These are phyloP conservation scores for Ganoderma boninense DNA, from an alignment of 1,284 basidiomycete species.

Conservation along the genomic window DNA sequence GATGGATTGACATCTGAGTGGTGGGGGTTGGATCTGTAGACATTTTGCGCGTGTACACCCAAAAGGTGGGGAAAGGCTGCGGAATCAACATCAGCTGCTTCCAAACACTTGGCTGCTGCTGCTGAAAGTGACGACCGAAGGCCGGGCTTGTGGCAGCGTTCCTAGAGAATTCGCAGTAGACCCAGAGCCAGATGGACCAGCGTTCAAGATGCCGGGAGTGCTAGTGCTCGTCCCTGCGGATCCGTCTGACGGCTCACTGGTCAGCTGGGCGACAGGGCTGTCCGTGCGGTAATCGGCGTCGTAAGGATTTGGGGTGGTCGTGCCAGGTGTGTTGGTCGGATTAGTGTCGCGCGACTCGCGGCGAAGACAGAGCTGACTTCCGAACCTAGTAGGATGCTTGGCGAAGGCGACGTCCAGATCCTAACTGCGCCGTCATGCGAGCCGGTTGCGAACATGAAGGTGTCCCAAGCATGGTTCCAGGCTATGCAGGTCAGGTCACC, in stretches of 20 bases:
- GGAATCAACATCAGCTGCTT: not conserved
- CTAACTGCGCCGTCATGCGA: constrained; percentile 77
- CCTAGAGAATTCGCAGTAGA: not conserved
- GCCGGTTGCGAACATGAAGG: constrained; percentile 83
- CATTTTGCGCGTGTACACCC: no score
- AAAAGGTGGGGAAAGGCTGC: not conserved
- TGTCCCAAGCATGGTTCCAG: constrained; percentile 75
- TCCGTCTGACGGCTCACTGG: constrained; percentile 6
- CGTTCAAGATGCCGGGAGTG: constrained; percentile 2
- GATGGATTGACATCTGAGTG: not conserved
- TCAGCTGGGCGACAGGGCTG: constrained; percentile 24
- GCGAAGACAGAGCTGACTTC: constrained; percentile 18
- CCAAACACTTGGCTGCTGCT: constrained; percentile 12
- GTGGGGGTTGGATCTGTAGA: not conserved
- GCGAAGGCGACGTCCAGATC: constrained; percentile 64
- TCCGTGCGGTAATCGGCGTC: constrained; percentile 30
- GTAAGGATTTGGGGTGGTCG: constrained; percentile 33
- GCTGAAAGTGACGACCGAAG: constrained; percentile 12
- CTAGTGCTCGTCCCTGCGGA: not conserved
- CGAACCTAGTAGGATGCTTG: constrained; percentile 17
- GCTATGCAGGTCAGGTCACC: constrained; percentile 80
- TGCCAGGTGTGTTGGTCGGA: constrained; percentile 35
- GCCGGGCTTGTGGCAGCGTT: constrained; percentile 8
- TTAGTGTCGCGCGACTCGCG: constrained; percentile 36
- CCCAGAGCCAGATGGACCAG: not conserved